Evolutionary conservation across 176 grass and related monocot genomes (phyloP).

Genomic region (Ensete glaucum): DNA sequence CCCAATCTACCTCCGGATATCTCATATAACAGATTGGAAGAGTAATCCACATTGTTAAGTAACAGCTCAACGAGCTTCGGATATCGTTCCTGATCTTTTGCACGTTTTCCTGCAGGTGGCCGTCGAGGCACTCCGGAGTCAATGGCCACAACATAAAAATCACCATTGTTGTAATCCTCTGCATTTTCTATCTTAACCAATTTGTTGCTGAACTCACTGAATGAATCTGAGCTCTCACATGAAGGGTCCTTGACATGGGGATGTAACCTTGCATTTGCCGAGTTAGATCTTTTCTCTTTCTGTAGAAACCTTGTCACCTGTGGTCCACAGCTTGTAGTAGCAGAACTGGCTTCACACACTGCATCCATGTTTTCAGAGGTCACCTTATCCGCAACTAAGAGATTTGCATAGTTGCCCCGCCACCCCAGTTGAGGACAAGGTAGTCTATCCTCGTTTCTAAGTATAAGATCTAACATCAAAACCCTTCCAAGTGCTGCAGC

Average conservation of each 20-base stretch:
- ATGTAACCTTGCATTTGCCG: conserved; percentile 32
- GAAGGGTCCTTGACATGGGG: conserved; percentile 20
- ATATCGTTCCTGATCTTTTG: conserved; percentile 77
- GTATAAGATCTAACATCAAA: conserved; percentile 83
- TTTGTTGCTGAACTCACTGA: neutral
- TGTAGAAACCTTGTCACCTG: conserved; percentile 26
- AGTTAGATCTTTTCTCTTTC: conserved; percentile 48
- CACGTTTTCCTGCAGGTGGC: conserved; percentile 66
- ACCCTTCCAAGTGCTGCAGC: conserved; percentile 68
- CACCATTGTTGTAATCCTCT: conserved; percentile 16
- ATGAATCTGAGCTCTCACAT: conserved; percentile 24
- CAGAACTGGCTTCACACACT: conserved; percentile 23
- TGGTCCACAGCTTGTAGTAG: conserved; percentile 26
- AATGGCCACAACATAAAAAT: conserved; percentile 63
- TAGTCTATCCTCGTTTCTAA: conserved; percentile 85
- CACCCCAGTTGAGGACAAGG: conserved; percentile 86
- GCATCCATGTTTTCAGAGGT: conserved; percentile 22
- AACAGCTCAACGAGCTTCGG: conserved; percentile 84
- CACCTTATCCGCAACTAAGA: conserved; percentile 59
- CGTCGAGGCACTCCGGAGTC: conserved; percentile 84
- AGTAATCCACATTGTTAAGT: conserved; percentile 61
- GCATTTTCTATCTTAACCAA: conserved; percentile 8
- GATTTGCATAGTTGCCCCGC: conserved; percentile 86
- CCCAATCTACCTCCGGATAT: conserved; percentile 75
- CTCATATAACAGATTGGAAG: conserved; percentile 61